These are phyloP conservation scores for Alternaria conjuncta DNA, from an alignment of 2,329 filamentous ascomycete species.

Conservation along the genomic window DNA sequence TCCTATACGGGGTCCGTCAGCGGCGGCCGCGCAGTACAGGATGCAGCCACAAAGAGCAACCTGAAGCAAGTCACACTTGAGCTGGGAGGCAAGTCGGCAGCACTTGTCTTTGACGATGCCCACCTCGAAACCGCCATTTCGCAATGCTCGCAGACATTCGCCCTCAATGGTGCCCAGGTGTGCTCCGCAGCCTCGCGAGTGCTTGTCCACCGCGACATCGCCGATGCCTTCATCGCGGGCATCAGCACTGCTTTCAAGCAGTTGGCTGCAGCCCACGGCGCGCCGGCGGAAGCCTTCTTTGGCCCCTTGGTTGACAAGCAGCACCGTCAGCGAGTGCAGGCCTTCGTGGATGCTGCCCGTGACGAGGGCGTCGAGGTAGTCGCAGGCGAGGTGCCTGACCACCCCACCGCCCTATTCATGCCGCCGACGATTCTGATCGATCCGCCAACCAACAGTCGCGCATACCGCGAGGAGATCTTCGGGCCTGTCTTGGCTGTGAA, in stretches of 20 bases:
- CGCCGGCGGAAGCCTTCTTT: background rate
- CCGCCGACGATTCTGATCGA: conserved; percentile 3
- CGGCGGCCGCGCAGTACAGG: conserved; percentile 49
- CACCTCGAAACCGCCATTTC: conserved; percentile 54
- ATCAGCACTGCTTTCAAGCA: background rate
- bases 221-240: background rate
- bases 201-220: background rate
- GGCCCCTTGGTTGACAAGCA: conserved; percentile 1
- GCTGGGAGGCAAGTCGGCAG: conserved; percentile 56
- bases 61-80: conserved; percentile 54
- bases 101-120: conserved; percentile 57
- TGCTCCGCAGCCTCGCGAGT: conserved; percentile 1
- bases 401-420: conserved; percentile 1
- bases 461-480: conserved; percentile 37
- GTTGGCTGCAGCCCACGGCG: background rate
- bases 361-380: conserved; percentile 21
- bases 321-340: background rate
- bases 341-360: conserved; percentile 1
- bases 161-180: conserved; percentile 3
- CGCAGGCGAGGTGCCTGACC: conserved; percentile 4
- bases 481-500: conserved; percentile 38
- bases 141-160: conserved; percentile 1
- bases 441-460: background rate
- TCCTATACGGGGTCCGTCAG: conserved; percentile 51
- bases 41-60: conserved; percentile 47